Conservation (phyloP, 306 rosid genomes). For the Vigna nakashimae region DNA sequence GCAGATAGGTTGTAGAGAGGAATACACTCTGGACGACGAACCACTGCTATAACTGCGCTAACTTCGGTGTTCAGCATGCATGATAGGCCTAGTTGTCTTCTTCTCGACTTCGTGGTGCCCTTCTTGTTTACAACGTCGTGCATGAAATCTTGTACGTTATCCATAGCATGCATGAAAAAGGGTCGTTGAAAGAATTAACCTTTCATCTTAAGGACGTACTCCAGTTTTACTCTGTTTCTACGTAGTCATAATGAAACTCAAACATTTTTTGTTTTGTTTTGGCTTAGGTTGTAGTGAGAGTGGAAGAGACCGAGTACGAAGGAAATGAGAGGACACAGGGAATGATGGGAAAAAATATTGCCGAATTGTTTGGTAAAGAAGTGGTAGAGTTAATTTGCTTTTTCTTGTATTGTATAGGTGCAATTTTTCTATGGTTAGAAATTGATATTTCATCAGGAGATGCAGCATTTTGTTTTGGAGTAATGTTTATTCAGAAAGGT, state of each 20-base stretch:
- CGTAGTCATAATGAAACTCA: not conserved
- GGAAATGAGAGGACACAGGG: constrained; percentile 40
- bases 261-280: not conserved
- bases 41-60: constrained; percentile 77
- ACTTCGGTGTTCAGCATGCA: constrained; percentile 95
- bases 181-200: not conserved
- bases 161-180: constrained; percentile 37
- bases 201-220: constrained; percentile 26
- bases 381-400: constrained; percentile 26
- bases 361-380: constrained; percentile 37
- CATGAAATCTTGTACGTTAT: constrained; percentile 24
- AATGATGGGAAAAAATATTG: constrained; percentile 14
- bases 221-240: not conserved
- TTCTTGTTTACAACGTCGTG: constrained; percentile 30
- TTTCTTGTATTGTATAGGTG: not conserved
- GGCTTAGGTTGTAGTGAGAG: not conserved
- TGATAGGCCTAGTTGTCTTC: constrained; percentile 72
- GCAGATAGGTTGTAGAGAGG: constrained; percentile 42
- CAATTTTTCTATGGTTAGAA: constrained; percentile 34
- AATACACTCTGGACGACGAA: constrained; percentile 66
- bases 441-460: constrained; percentile 14
- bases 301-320: constrained; percentile 38
- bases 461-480: constrained; percentile 20
- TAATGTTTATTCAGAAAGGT: not conserved
- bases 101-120: constrained; percentile 26